Evolutionary conservation across 768 basidiomycete genomes (phyloP).

Genomic region (Clitopilus hobsonii): DNA sequence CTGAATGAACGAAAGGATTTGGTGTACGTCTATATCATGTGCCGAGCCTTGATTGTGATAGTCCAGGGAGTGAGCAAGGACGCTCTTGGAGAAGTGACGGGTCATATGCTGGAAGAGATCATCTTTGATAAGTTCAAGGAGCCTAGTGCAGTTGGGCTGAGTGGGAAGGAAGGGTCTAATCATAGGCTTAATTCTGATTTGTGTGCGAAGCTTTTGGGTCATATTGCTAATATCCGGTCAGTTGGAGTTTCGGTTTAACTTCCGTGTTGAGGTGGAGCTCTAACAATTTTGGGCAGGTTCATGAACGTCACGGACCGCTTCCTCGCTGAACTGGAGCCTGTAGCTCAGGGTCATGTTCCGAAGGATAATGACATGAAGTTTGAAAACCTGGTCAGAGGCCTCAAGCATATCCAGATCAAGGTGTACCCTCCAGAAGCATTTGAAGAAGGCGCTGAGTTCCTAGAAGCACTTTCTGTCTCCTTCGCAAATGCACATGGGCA

Average conservation of each 20-base stretch:
- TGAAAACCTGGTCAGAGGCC: slow-evolving; percentile 79
- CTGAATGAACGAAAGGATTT: slow-evolving; percentile 73
- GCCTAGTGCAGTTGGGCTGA: slow-evolving; percentile 61
- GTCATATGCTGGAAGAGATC: slow-evolving; percentile 79
- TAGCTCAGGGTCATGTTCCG: slow-evolving; percentile 68
- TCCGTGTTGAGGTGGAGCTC: too few species aligned
- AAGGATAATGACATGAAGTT: slow-evolving; percentile 81
- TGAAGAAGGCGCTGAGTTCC: slow-evolving; percentile 89
- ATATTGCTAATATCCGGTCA: slow-evolving; percentile 76
- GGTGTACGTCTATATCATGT: slow-evolving; percentile 87
- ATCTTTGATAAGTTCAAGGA: slow-evolving; percentile 82
- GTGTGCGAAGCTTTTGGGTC: slow-evolving; percentile 80
- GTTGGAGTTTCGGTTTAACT: too few species aligned
- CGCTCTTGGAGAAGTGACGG: slow-evolving; percentile 71
- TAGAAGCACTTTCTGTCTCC: slow-evolving; percentile 77
- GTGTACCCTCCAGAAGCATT: slow-evolving; percentile 94
- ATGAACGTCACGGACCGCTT: slow-evolving; percentile 92
- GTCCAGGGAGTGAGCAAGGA: slow-evolving; percentile 72
- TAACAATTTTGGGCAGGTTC: slow-evolving; percentile 58
- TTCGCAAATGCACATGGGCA: slow-evolving; percentile 83
- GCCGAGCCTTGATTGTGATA: slow-evolving; percentile 76
- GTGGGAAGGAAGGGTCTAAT: slow-evolving; percentile 57
- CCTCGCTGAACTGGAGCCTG: slow-evolving; percentile 69
- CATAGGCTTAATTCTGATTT: slow-evolving; percentile 78
- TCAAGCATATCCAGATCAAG: slow-evolving; percentile 84